A percentile compares a stretch with the other conserved stretches of the same genome.
Evolutionary conservation across 169 alveolate genomes (phyloP).

Genomic region (Babesia microti): DNA sequence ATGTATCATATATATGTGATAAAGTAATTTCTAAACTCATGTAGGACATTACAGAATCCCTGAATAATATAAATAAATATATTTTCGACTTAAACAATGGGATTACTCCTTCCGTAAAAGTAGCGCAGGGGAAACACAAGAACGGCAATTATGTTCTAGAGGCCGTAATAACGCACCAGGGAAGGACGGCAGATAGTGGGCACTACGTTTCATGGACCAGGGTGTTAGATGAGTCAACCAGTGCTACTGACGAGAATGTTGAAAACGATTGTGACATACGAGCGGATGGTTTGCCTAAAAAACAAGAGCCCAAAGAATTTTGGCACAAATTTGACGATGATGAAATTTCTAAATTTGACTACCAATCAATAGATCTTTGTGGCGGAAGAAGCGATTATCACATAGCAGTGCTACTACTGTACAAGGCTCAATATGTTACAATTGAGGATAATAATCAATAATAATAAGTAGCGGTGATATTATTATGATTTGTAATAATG

Average conservation of each 20-base stretch:
- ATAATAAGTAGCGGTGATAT: background rate
- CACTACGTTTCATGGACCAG: constrained; percentile 92
- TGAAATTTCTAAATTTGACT: constrained; percentile 60
- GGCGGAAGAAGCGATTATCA: constrained; percentile 83
- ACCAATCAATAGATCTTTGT: constrained; percentile 68
- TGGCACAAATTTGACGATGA: constrained; percentile 81
- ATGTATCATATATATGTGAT: constrained; percentile 80
- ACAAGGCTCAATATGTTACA: constrained; percentile 44
- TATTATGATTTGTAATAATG: background rate
- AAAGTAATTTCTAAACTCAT: constrained; percentile 78
- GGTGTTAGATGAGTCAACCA: constrained; percentile 15
- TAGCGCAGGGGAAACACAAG: constrained; percentile 35
- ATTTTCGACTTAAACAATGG: too few species aligned
- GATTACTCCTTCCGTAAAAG: too few species aligned
- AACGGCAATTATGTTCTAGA: constrained; percentile 87
- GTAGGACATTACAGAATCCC: too few species aligned
- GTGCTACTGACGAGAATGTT: background rate
- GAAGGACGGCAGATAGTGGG: constrained; percentile 93
- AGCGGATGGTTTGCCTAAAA: constrained; percentile 11
- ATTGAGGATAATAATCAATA: background rate
- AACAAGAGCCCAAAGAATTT: constrained; percentile 25
- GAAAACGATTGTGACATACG: constrained; percentile 9
- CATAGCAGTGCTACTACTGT: constrained; percentile 69
- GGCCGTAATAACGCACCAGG: constrained; percentile 92
- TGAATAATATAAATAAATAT: too few species aligned